Percentiles rank a stretch among this genome's conserved stretches.
phyloP scores from a whole-genome alignment of 106 monocot species.

The Apostasia ramifera region DNA sequence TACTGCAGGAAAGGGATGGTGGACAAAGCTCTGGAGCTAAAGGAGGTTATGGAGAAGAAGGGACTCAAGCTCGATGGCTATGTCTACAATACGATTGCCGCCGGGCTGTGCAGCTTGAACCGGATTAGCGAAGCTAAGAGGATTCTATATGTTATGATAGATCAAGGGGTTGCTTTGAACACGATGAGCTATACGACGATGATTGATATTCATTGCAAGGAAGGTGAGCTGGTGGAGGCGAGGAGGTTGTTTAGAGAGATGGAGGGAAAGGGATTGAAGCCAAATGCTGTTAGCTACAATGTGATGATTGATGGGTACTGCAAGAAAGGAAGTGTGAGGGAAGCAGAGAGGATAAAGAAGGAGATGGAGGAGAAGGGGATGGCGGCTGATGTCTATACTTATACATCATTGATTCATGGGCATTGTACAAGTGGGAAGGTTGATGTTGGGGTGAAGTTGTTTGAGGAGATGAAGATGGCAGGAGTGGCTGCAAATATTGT shows the following conservation, averaged over 20 bases:
- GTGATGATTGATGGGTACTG: slow-evolving; percentile 72
- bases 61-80: slow-evolving; percentile 62
- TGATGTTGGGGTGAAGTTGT: slow-evolving; percentile 49
- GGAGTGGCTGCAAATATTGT: slow-evolving; percentile 34
- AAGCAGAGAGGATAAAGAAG: slow-evolving; percentile 56
- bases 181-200: slow-evolving; percentile 61
- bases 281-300: slow-evolving; percentile 56
- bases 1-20: slow-evolving; percentile 69
- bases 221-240: slow-evolving; percentile 66
- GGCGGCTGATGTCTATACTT: slow-evolving; percentile 69
- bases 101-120: slow-evolving; percentile 37
- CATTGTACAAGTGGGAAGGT: slow-evolving; percentile 59
- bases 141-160: slow-evolving; percentile 45
- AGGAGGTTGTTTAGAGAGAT: slow-evolving; percentile 53
- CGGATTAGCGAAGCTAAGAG: slow-evolving; percentile 42
- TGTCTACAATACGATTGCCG: slow-evolving; percentile 65
- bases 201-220: slow-evolving; percentile 65
- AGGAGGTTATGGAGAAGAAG: slow-evolving; percentile 53
- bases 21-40: slow-evolving; percentile 52
- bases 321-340: slow-evolving; percentile 70
- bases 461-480: slow-evolving; percentile 61
- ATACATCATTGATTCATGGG: slow-evolving; percentile 75
- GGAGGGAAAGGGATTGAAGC: slow-evolving; percentile 34
- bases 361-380: slow-evolving; percentile 85
- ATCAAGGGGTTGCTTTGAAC: slow-evolving; percentile 60